These are phyloP conservation scores for Akebia trifoliata DNA, from an alignment of 164 flowering plant species.

Conservation along the genomic window DNA sequence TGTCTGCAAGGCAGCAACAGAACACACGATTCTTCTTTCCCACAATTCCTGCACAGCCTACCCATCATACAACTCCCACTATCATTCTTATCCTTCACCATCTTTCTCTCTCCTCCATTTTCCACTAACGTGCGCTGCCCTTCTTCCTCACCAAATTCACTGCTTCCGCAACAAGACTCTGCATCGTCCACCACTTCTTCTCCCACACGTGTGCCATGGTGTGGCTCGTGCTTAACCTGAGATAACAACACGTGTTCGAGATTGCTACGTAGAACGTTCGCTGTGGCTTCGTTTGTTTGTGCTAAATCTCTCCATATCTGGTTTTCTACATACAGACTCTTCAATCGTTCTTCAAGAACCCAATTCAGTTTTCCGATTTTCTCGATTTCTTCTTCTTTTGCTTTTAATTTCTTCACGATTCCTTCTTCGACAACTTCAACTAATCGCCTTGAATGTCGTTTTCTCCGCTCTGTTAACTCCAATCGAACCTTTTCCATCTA, in stretches of 20 bases:
- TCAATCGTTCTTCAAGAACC: conserved; percentile 53
- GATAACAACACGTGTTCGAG: conserved; percentile 58
- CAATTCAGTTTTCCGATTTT: conserved; percentile 53
- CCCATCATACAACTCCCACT: conserved; percentile 9
- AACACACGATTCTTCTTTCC: conserved; percentile 42
- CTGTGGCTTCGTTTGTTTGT: conserved; percentile 68
- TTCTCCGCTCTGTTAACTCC: conserved; percentile 47
- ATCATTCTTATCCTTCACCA: not conserved
- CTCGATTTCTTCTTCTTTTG: conserved; percentile 62
- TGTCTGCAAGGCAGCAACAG: conserved; percentile 66
- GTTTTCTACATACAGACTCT: conserved; percentile 51
- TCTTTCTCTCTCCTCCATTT: conserved; percentile 3
- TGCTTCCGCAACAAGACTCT: conserved; percentile 23
- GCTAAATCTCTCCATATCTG: conserved; percentile 77
- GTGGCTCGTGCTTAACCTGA: conserved; percentile 29
- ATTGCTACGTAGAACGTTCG: conserved; percentile 47
- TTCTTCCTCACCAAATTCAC: conserved; percentile 11
- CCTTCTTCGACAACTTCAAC: conserved; percentile 40
- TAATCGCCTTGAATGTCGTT: conserved; percentile 37
- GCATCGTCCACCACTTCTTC: conserved; percentile 24
- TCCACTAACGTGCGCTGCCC: not conserved
- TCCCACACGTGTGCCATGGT: too few relatives aligned
- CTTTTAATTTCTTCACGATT: conserved; percentile 40
- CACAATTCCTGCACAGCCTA: conserved; percentile 34
- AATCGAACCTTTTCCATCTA: conserved; percentile 60